Evolutionary conservation across 2,329 filamentous ascomycete species (phyloP).

Genomic region (Paramyrothecium sp.): DNA sequence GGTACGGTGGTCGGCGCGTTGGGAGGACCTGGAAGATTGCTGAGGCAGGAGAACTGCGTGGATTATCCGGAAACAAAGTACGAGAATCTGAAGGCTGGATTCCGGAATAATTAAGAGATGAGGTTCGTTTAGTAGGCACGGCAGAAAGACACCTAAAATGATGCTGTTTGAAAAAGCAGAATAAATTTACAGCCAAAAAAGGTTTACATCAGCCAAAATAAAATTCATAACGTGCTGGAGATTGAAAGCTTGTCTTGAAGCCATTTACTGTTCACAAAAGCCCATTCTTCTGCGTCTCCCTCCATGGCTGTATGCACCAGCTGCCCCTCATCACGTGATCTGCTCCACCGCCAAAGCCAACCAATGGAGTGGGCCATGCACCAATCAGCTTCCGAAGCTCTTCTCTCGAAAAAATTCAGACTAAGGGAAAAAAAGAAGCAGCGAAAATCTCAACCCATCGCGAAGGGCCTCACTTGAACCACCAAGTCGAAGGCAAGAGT

Average conservation of each 20-base stretch:
- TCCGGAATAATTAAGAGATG: slow-evolving; percentile 40
- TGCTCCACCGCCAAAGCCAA: slow-evolving; percentile 2
- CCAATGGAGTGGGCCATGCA: slow-evolving; percentile 21
- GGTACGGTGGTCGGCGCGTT: slow-evolving; percentile 58
- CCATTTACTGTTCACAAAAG: no score
- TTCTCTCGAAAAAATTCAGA: slow-evolving; percentile 30
- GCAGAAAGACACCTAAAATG: no score
- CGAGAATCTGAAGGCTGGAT: slow-evolving; percentile 63
- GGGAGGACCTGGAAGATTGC: slow-evolving; percentile 50
- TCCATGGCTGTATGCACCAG: slow-evolving; percentile 3
- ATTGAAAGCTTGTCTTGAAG: no score
- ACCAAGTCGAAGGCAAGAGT: background rate
- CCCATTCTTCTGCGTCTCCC: no score
- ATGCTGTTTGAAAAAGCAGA: no score
- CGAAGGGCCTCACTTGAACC: background rate
- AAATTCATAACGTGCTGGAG: no score
- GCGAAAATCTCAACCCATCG: slow-evolving; percentile 23
- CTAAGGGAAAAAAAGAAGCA: slow-evolving; percentile 29
- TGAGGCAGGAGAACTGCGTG: slow-evolving; percentile 57
- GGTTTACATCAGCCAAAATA: no score
- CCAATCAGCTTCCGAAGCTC: slow-evolving; percentile 14
- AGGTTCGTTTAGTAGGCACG: no score
- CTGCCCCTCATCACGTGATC: slow-evolving; percentile 17
- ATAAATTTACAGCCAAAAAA: no score
- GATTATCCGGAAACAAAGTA: slow-evolving; percentile 66